Conservation (phyloP, 169 alveolate species). For the Eimeria maxima region DNA sequence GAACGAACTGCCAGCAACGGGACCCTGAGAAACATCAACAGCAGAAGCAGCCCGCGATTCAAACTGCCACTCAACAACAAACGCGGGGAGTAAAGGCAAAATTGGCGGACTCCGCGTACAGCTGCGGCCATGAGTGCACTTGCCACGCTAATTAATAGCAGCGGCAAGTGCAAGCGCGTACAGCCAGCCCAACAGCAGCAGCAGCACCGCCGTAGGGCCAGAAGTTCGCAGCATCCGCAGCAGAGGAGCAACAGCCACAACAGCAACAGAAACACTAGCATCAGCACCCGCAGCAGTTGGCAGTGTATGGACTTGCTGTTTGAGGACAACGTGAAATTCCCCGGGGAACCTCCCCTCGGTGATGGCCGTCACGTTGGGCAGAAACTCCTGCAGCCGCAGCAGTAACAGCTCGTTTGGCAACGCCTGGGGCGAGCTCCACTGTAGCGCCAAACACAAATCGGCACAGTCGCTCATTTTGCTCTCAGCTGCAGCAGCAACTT, state of each 20-base stretch:
- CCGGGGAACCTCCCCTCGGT: conserved; percentile 65
- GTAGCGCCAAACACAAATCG: conserved; percentile 45
- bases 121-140: no score
- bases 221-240: neutral
- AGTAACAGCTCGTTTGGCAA: conserved; percentile 41
- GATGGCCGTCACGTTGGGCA: conserved; percentile 66
- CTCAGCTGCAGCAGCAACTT: neutral
- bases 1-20: conserved; percentile 76
- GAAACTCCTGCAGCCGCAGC: conserved; percentile 15
- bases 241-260: neutral
- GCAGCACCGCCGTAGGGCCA: neutral
- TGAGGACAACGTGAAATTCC: conserved; percentile 70
- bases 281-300: neutral
- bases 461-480: neutral
- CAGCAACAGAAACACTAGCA: neutral
- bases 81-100: neutral
- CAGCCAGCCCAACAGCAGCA: neutral
- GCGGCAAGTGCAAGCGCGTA: neutral
- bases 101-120: neutral
- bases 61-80: neutral
- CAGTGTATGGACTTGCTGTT: conserved; percentile 22
- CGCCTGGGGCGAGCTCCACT: conserved; percentile 3
- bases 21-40: conserved; percentile 14
- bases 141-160: neutral
- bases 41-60: neutral